Evolutionary conservation across 2,329 filamentous ascomycete genomes (phyloP).

Genomic region (Paracorniculantispora psalliotae): DNA sequence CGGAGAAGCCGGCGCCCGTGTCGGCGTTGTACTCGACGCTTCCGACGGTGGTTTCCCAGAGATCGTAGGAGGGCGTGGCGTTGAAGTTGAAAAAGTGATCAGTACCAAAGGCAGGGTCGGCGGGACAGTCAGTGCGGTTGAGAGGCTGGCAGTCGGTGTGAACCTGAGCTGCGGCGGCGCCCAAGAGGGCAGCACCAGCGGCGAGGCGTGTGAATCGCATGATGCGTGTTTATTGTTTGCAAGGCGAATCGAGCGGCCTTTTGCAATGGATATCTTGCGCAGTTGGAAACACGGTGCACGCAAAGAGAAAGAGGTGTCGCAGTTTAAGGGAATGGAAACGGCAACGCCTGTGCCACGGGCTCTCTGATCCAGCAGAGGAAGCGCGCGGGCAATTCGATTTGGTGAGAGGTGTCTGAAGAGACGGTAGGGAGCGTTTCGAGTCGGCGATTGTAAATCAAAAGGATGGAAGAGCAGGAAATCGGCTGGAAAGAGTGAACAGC

Average conservation of each 20-base stretch:
- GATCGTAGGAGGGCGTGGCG: constrained; percentile 48
- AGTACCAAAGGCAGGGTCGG: constrained; percentile 66
- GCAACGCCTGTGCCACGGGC: not conserved
- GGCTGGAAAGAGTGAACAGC: constrained; percentile 17
- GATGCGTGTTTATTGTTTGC: not conserved
- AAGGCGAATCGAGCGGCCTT: not conserved
- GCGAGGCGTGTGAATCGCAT: constrained; percentile 27
- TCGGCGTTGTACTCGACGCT: constrained; percentile 55
- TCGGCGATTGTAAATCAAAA: not conserved
- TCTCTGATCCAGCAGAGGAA: constrained; percentile 14
- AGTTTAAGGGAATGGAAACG: not conserved
- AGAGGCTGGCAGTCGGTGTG: constrained; percentile 73
- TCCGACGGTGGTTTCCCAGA: constrained; percentile 68
- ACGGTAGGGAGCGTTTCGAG: not conserved
- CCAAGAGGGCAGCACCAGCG: constrained; percentile 33
- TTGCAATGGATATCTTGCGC: not conserved
- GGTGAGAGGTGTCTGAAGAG: not conserved
- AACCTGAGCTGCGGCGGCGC: constrained; percentile 64
- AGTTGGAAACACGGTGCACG: not conserved
- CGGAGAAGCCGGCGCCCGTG: constrained; percentile 66
- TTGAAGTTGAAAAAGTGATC: constrained; percentile 62
- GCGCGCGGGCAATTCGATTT: not conserved
- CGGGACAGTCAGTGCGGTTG: constrained; percentile 60
- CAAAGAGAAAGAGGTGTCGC: not conserved
- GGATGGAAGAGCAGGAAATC: not conserved